Evolutionary conservation across 768 basidiomycete genomes (phyloP), one percentile per base, ranked within the genome.

Genomic region (Trametes elegans): DNA sequence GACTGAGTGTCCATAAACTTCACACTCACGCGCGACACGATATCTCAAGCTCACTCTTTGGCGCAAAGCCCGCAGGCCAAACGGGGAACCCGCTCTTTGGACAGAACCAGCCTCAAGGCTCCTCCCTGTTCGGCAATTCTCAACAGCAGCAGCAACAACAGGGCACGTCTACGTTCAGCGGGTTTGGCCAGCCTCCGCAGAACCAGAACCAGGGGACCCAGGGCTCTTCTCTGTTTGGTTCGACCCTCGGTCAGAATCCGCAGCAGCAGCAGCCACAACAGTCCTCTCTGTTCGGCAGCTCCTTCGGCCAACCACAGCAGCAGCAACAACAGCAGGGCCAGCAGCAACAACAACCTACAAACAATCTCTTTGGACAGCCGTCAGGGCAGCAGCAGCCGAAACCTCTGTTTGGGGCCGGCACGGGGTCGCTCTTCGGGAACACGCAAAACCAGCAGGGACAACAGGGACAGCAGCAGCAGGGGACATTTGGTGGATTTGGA

Each of bases 381-480:
- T 49, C 68, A 11, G 35, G 63, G 11, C 64, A 60, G 34, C 71
- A 76, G 21, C 73, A 73, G 45, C 56, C 53, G 44, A 58, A 18
- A 14, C 26, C 45, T 23, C 41, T 54, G 8, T 59, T 59, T 14
- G 57, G 57, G 7, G n/a, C 39, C 19, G 28, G 40, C 5, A 56
- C 57, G 3, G 57, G 62, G 1, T 66, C 74, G 0, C 47, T 76
- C 24, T 79, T 79, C 58, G 73, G 77, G 2, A 72, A 38, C 42
- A 55, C 46, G 57, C 63, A 60, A 40, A 57, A 62, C 11, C 63
- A 66, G 35, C 64, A 50, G 47, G 52, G 40, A 24, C 62, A 62
- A 39, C 56, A 49, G 38, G 68, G 65, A 55, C 68, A 64, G 47
- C 70, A 68, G 42, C 67, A 66, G 49, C 48, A 48, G 18, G 51